These are phyloP conservation scores for Stygiomarasmius scandens DNA, from an alignment of 1,284 basidiomycete species.

Conservation along the genomic window DNA sequence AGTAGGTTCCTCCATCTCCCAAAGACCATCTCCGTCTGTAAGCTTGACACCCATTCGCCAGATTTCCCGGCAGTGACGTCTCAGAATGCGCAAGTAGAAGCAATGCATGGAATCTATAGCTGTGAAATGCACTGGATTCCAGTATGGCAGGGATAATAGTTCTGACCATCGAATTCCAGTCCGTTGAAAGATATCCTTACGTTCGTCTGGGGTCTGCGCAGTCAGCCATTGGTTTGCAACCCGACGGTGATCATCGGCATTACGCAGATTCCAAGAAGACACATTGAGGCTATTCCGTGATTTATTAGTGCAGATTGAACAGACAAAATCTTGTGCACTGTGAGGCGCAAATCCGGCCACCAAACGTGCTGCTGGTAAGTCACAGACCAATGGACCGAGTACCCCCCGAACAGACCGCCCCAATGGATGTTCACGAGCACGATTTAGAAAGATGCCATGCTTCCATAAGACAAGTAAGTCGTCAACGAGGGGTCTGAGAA, in stretches of 20 bases:
- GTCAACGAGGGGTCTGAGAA: constrained; percentile 33
- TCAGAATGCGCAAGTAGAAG: constrained; percentile 17
- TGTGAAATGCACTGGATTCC: constrained; percentile 22
- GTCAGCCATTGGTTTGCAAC: constrained; percentile 26
- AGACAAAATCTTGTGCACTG: constrained; percentile 27
- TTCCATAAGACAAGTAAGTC: constrained; percentile 51
- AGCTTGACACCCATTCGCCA: constrained; percentile 23
- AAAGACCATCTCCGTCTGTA: constrained; percentile 23
- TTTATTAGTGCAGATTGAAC: constrained; percentile 32
- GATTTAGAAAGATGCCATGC: constrained; percentile 23
- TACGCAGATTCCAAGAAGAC: constrained; percentile 7
- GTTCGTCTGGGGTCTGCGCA: constrained; percentile 19
- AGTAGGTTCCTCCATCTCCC: background rate
- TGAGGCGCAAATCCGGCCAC: constrained; percentile 33
- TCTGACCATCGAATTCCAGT: constrained; percentile 34
- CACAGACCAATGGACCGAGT: constrained; percentile 32
- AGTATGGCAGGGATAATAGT: too few species aligned
- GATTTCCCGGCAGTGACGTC: constrained; percentile 18
- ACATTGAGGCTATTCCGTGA: constrained; percentile 31
- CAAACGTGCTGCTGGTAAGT: constrained; percentile 40
- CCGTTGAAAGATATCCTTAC: constrained; percentile 17
- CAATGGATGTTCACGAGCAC: constrained; percentile 18
- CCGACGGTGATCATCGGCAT: constrained; percentile 19
- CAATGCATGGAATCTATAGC: constrained; percentile 43
- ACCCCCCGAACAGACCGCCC: constrained; percentile 28